These are phyloP conservation scores for Tremellales sp. DNA, from an alignment of 1,284 basidiomycete genomes.

Conservation along the genomic window DNA sequence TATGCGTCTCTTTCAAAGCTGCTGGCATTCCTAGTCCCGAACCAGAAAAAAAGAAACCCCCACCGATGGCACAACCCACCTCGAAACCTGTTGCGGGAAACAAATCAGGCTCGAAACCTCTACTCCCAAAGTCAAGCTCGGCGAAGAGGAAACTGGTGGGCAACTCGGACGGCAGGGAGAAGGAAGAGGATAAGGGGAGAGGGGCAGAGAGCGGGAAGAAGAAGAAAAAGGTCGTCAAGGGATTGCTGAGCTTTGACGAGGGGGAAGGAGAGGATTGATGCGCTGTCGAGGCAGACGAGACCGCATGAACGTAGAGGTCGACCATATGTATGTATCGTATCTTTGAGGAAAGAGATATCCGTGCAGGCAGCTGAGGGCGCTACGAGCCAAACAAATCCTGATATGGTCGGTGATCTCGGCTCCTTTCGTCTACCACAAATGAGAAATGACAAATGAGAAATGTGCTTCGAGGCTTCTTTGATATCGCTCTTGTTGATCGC, in stretches of 20 bases:
- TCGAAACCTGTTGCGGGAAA: too few relatives aligned
- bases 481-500: too few relatives aligned
- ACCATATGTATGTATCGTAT: too few relatives aligned
- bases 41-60: background rate
- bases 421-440: too few relatives aligned
- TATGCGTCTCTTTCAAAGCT: background rate
- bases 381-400: too few relatives aligned
- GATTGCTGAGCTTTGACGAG: slow-evolving; percentile 43
- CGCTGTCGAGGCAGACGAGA: too few relatives aligned
- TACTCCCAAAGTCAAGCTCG: slow-evolving; percentile 14
- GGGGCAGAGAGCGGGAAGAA: slow-evolving; percentile 26
- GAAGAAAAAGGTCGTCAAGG: slow-evolving; percentile 42
- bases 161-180: slow-evolving; percentile 8
- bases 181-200: slow-evolving; percentile 5
- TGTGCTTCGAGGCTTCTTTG: too few relatives aligned
- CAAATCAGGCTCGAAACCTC: slow-evolving; percentile 15
- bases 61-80: background rate
- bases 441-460: too few relatives aligned
- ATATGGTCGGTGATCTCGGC: too few relatives aligned
- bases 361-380: too few relatives aligned
- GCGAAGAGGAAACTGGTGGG: slow-evolving; percentile 41
- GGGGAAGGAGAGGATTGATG: slow-evolving; percentile 29
- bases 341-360: too few relatives aligned
- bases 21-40: background rate
- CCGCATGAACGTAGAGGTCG: too few relatives aligned